A percentile compares a stretch with the other conserved stretches of the same genome.
Evolutionary conservation across 176 grass and related monocot species (phyloP).

Genomic region (Phyllostachys edulis): DNA sequence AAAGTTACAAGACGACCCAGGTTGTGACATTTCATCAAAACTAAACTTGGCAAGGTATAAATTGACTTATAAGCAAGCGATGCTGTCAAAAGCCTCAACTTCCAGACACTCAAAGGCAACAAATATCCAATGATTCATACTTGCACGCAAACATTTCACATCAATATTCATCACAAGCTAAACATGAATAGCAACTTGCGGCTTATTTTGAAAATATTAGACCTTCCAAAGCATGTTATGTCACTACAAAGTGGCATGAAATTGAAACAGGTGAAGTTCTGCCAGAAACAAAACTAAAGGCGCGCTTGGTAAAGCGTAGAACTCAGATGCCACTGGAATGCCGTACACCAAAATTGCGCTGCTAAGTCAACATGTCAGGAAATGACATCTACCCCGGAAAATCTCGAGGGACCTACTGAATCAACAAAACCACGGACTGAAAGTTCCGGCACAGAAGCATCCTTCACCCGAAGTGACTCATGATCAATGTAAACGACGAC

Average conservation of each 20-base stretch:
- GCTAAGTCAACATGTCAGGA: not conserved
- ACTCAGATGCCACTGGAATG: slow-evolving; percentile 25
- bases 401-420: slow-evolving; percentile 50
- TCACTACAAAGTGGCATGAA: not conserved
- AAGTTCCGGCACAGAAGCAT: slow-evolving; percentile 45
- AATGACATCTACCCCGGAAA: slow-evolving; percentile 32
- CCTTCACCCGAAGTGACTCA: slow-evolving; percentile 32
- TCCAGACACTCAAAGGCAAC: not conserved
- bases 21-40: not conserved
- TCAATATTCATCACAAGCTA: not conserved
- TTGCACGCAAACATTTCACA: not conserved
- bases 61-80: no score
- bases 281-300: not conserved
- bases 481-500: no score
- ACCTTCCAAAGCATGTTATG: not conserved
- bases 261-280: not conserved
- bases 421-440: slow-evolving; percentile 68
- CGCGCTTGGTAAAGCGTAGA: slow-evolving; percentile 1
- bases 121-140: not conserved
- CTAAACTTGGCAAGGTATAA: not conserved
- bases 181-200: not conserved
- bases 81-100: no score
- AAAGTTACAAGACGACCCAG: not conserved
- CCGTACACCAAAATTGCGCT: slow-evolving; percentile 35
- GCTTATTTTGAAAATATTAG: slow-evolving; percentile 11